Base-by-base conservation (phyloP, 2,329 filamentous ascomycete genomes). In the Nigrospora sphaerica region DNA sequence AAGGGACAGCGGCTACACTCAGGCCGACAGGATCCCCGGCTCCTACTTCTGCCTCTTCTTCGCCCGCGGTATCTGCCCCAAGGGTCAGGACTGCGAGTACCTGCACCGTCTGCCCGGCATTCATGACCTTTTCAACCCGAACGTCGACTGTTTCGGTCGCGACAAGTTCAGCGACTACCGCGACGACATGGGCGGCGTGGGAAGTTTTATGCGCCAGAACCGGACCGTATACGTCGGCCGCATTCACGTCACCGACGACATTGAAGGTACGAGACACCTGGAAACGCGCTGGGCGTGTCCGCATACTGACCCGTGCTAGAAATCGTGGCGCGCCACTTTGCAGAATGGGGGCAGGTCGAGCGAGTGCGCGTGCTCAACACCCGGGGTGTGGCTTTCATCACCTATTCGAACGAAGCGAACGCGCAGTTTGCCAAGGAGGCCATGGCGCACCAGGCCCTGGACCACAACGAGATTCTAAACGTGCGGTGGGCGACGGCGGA, bases 111-210 rank as follows among this genome's bases (percentile, higher is more conserved):
- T 97, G 28, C 95, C 93, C 0, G 83, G 81, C 1, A 78, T 95
- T 2, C 88, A 90, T 61, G 93, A 97, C 64, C 75, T 95, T 12
- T 96, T 92, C 69, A 93, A 92, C 51, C 88, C 87, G 1, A 97
- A 96, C 57, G 83, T 95, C 17, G 93, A 98, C 69, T 95, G 90
- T 61, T 98, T 98, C 60, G 89, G 89, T 2, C 78, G 92, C 48
- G 92, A 96, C 73, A 95, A 95, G 71, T 87, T 89, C 60, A 85
- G 80, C 52, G 92, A 95, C 61, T 97, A 96, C 68, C 76, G 91
- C 58, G 92, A 97, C 63, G 92, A 97, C 64, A 97, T 98, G 93
- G 91, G 92, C 45, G 95, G 95, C 54, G 90, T 96, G 2, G 93
- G 93, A 23, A 89, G 82, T 51, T 98, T 98, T 61, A 85, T 91